A percentile compares a stretch with the other conserved stretches of the same genome.
These are phyloP conservation scores for Chaetomium olivaceum DNA, from an alignment of 2,329 filamentous ascomycete species.

Conservation along the genomic window DNA sequence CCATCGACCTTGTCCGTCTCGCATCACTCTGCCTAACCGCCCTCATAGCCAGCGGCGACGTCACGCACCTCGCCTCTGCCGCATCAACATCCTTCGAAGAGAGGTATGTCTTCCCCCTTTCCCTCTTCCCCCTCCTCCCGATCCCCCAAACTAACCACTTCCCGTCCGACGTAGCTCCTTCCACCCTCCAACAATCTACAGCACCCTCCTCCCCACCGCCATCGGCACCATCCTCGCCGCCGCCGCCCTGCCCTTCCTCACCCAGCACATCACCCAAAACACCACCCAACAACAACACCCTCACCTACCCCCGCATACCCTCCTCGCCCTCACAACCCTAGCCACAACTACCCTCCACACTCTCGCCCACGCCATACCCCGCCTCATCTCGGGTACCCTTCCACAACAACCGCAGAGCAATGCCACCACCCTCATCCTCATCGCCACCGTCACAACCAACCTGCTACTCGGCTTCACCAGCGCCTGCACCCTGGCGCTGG, in stretches of 20 bases:
- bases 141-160: not conserved
- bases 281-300: not conserved
- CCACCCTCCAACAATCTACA: no score
- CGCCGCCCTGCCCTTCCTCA: not conserved
- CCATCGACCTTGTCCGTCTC: not conserved
- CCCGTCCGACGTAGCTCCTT: not conserved
- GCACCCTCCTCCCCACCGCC: not conserved
- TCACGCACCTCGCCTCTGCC: not conserved
- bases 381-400: no score
- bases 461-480: not conserved
- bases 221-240: constrained; percentile 4
- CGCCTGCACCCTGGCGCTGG: not conserved
- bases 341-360: not conserved
- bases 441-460: not conserved
- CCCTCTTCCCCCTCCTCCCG: not conserved
- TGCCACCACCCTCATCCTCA: not conserved
- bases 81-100: not conserved
- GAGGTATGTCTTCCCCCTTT: not conserved
- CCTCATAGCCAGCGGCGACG: not conserved
- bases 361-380: not conserved
- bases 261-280: not conserved
- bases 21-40: not conserved
- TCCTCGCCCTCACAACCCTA: not conserved
- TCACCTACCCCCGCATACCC: no score
- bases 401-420: not conserved